Base-by-base conservation (phyloP, 257 asterid genomes). In the Paulownia fortunei region DNA sequence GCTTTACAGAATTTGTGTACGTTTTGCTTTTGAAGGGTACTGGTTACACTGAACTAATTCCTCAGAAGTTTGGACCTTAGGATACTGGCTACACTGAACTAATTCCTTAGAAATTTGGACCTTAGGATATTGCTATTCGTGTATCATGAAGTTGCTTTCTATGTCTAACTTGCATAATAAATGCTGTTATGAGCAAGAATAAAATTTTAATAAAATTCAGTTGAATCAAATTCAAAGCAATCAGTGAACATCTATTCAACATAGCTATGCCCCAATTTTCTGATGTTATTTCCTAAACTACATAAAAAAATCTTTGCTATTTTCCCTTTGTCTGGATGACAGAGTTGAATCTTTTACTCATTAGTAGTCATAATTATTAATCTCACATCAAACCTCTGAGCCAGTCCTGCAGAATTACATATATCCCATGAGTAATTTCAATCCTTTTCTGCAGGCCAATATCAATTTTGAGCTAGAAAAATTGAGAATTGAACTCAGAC, bases 401-500 rank as follows among this genome's bases (percentile, higher is more conserved):
- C 10, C n/a, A 54, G 23, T 52, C 21, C 30, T 41, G 44, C 37
- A 11, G 49, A 34, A 78, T 18, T 27, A 12, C 42, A 21, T 7
- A 1, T 41, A 46, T 76, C 8, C 69, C 32, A 74, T 5, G 49
- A 76, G 9, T 82, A 66, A 62, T 8, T 58, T 73, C 47, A 16
- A 59, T 47, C 47, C 30, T 72, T 59, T 67, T 77, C 37, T 70
- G 82, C 92, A 94, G 98, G 88, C 1, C 44, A 76, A 86, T 73
- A 23, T 87, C 66, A 52, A 89, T 72, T 84, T 87, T 82, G 99
- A 92, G 89, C 89, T 92, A 34, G 97, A 94, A 82, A 94, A 92
- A 73, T 77, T 94, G 87, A 91, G 97, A 81, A 77, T 84, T 69
- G 97, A 94, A 86, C 88, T 94, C 66, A 84, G 93, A 82, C 96